phyloP scores from a whole-genome alignment of 192 early-diverging fungal species.

The Coemansia sp. region DNA sequence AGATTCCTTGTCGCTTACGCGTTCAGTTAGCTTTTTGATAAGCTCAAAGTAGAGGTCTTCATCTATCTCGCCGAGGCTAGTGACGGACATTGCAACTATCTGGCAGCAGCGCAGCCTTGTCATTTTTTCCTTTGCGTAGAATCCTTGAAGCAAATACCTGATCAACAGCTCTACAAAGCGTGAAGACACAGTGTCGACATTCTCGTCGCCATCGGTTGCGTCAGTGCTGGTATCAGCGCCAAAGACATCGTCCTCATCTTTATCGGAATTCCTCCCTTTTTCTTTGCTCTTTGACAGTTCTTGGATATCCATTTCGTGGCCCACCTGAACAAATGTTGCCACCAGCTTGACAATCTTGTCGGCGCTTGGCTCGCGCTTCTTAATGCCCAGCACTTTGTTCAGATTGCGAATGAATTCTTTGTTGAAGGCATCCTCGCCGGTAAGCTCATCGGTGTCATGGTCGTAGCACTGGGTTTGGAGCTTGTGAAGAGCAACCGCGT shows the following conservation, averaged over 20 bases:
- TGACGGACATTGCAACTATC: conserved; percentile 71
- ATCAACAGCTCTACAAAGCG: conserved; percentile 74
- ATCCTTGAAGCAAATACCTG: conserved; percentile 69
- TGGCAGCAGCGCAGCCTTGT: conserved; percentile 78
- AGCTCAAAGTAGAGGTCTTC: conserved; percentile 76
- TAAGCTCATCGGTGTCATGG: conserved; percentile 32
- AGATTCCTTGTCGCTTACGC: conserved; percentile 80
- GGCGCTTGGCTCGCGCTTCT: conserved; percentile 69
- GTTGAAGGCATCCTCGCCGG: conserved; percentile 71
- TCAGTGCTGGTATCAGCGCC: conserved; percentile 4
- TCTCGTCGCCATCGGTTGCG: conserved; percentile 26
- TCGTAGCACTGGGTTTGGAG: conserved; percentile 63
- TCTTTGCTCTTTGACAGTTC: conserved; percentile 24
- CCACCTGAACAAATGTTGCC: conserved; percentile 71
- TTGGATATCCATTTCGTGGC: conserved; percentile 61
- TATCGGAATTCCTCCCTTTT: conserved; percentile 2
- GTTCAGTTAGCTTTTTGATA: conserved; percentile 65
- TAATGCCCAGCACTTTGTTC: conserved; percentile 73
- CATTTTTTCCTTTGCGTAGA: conserved; percentile 77
- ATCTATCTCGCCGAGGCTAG: conserved; percentile 75
- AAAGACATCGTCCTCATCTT: conserved; percentile 41
- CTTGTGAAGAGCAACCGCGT: conserved; percentile 73
- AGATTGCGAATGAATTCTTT: conserved; percentile 78
- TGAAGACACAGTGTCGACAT: conserved; percentile 59
- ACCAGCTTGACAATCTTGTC: conserved; percentile 76